Base-by-base conservation (phyloP, 1,139 yeast species). In the Saccharomyces hybrid region DNA sequence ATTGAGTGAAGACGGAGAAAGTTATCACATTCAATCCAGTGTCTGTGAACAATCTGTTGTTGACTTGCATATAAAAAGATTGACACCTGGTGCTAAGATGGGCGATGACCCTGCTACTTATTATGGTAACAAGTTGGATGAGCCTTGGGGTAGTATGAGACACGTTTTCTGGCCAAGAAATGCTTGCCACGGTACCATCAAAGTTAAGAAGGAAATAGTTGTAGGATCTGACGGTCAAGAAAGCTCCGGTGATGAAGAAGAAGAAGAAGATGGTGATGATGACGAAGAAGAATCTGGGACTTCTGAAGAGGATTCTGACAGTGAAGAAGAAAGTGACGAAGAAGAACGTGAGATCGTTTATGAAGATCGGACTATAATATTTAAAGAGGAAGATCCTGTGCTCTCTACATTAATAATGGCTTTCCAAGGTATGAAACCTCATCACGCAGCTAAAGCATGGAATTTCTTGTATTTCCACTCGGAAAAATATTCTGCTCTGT, bases 81-180 rank as follows among this genome's bases (percentile, higher is more conserved):
- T 80, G 50, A 84, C 83, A n/a, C 86, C 88, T 6, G 96, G 97
- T 49, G 84, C 90, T 63, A 88, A 91, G 72, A 87, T 93, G 64
- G 99, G 99, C 64, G 78, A 81, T 51, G 89, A 90, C 67, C 98
- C 98, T 59, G 73, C 79, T 51, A 86, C 97, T 23, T 78, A 79
- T 61, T 93, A 89, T 69, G 99, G 99, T 58, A 86, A 85, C 44
- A 91, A 91, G 68, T 66, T 78, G 20, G 78, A 76, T 41, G 82
- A 87, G 61, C 98, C 98, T 27, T 93, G 99, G 99, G 99, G 99
- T 9, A 78, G 88, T 16, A 90, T 93, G 97, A 83, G 97, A 72
- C 99, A 93, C 69, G 76, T 82, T 20, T 93, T 93, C 74, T 93
- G 98, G 98, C 99, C 99, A 58, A 80, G 98, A 68, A 85, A 91